phyloP scores from a whole-genome alignment of 2,329 filamentous ascomycete genomes.

The Macrophomina tecta region DNA sequence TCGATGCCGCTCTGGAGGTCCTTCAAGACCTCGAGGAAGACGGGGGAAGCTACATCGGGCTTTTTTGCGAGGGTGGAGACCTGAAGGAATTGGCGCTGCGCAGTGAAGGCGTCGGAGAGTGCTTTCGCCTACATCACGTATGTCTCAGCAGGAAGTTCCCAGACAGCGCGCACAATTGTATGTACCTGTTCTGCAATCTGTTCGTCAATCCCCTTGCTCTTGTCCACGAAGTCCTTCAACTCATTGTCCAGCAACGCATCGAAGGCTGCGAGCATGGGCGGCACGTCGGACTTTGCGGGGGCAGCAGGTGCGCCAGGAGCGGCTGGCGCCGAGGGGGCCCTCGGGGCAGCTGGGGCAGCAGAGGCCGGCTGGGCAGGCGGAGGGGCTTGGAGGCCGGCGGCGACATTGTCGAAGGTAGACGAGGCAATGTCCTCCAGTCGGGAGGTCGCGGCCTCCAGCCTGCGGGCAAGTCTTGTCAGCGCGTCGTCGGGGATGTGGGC shows the following conservation, averaged over 20 bases:
- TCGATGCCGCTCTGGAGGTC: slow-evolving; percentile 85
- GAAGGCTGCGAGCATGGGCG: slow-evolving; percentile 82
- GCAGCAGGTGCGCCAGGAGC: slow-evolving; percentile 36
- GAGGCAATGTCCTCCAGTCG: slow-evolving; percentile 95
- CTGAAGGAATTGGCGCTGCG: slow-evolving; percentile 85
- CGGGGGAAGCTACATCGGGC: slow-evolving; percentile 73
- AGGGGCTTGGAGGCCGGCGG: slow-evolving; percentile 50
- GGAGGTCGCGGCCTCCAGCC: slow-evolving; percentile 95
- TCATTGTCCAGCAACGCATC: slow-evolving; percentile 77
- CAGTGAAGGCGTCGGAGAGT: slow-evolving; percentile 73
- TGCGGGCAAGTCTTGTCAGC: slow-evolving; percentile 61
- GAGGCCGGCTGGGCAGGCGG: slow-evolving; percentile 44
- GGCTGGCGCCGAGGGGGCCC: slow-evolving; percentile 36
- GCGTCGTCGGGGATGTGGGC: slow-evolving; percentile 42
- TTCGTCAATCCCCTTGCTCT: slow-evolving; percentile 79
- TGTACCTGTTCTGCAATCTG: slow-evolving; percentile 80
- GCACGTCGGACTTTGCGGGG: slow-evolving; percentile 40
- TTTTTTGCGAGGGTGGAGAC: slow-evolving; percentile 92
- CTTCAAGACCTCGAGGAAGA: slow-evolving; percentile 79
- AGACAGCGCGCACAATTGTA: not conserved
- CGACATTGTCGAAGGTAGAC: slow-evolving; percentile 63
- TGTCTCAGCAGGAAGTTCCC: slow-evolving; percentile 9
- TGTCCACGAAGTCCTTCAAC: slow-evolving; percentile 76
- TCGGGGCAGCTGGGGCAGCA: slow-evolving; percentile 33
- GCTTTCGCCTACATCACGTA: slow-evolving; percentile 55